Conservation (phyloP, 2,329 filamentous ascomycete genomes). For the Thielaviopsis ethacetica region DNA sequence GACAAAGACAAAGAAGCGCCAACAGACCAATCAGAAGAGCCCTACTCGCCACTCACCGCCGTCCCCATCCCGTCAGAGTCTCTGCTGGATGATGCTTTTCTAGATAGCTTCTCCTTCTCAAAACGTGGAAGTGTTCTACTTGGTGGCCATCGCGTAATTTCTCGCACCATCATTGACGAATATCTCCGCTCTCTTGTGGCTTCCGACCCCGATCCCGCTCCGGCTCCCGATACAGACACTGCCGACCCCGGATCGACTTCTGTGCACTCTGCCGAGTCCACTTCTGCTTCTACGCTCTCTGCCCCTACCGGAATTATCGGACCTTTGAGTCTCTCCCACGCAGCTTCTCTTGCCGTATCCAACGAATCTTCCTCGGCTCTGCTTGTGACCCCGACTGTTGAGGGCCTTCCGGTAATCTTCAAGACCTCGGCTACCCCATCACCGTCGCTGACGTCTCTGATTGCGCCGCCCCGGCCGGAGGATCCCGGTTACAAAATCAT, state of each 20-base stretch:
- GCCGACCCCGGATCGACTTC: neutral
- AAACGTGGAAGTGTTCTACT: slow-evolving; percentile 45
- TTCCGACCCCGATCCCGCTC: neutral
- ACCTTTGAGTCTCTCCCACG: neutral
- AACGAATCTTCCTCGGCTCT: neutral
- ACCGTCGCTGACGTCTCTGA: slow-evolving; percentile 6
- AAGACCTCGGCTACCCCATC: slow-evolving; percentile 10
- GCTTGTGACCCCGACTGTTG: neutral
- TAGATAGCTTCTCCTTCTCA: slow-evolving; percentile 41
- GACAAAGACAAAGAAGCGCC: slow-evolving; percentile 12
- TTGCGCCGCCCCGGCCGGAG: neutral
- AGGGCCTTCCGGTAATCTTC: slow-evolving; percentile 2
- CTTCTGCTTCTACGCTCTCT: neutral
- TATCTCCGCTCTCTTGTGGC: slow-evolving; percentile 2
- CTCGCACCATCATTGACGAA: slow-evolving; percentile 7
- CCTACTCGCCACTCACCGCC: slow-evolving; percentile 32
- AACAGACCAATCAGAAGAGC: neutral
- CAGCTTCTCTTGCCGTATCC: neutral
- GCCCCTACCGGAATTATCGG: neutral
- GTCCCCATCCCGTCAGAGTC: slow-evolving; percentile 39
- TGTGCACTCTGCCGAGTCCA: neutral
- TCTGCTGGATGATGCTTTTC: slow-evolving; percentile 41
- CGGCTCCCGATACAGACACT: neutral
- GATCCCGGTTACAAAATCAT: slow-evolving; percentile 9
- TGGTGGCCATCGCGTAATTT: slow-evolving; percentile 8